phyloP scores from a whole-genome alignment of 176 grass and related monocot species.

The Echinochloa phyllopogon region DNA sequence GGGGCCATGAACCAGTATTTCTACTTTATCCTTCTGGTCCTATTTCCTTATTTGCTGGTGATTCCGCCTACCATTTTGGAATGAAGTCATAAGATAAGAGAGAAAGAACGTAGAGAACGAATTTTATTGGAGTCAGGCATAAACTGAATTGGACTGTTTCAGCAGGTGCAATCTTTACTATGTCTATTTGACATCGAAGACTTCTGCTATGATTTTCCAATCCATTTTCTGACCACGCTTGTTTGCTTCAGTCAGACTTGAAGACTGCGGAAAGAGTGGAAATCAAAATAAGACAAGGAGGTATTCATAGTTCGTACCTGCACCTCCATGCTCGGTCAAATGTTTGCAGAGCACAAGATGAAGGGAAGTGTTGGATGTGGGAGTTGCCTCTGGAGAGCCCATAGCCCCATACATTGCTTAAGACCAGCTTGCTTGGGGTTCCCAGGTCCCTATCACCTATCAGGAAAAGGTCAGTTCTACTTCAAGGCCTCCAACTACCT shows the following conservation, averaged over 20 bases:
- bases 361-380: slow-evolving; percentile 25
- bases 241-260: slow-evolving; percentile 31
- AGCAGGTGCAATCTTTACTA: slow-evolving; percentile 14
- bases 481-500: slow-evolving; percentile 54
- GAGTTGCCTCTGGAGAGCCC: slow-evolving; percentile 44
- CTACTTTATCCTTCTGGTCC: slow-evolving; percentile 31
- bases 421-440: slow-evolving; percentile 46
- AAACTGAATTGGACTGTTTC: slow-evolving; percentile 34
- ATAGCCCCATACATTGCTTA: slow-evolving; percentile 57
- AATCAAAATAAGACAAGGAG: slow-evolving; percentile 25
- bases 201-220: slow-evolving; percentile 35
- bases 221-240: slow-evolving; percentile 36
- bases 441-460: slow-evolving; percentile 54
- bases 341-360: slow-evolving; percentile 37
- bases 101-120: background rate
- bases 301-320: slow-evolving; percentile 40
- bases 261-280: slow-evolving; percentile 32
- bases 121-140: slow-evolving; percentile 23
- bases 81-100: slow-evolving; percentile 6
- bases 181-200: slow-evolving; percentile 28
- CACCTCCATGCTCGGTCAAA: slow-evolving; percentile 28
- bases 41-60: slow-evolving; percentile 31
- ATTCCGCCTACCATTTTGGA: slow-evolving; percentile 42
- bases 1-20: slow-evolving; percentile 28
- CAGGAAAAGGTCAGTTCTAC: slow-evolving; percentile 65